Conservation (phyloP, 257 asterid genomes). For the Ajuga chamaepitys region DNA sequence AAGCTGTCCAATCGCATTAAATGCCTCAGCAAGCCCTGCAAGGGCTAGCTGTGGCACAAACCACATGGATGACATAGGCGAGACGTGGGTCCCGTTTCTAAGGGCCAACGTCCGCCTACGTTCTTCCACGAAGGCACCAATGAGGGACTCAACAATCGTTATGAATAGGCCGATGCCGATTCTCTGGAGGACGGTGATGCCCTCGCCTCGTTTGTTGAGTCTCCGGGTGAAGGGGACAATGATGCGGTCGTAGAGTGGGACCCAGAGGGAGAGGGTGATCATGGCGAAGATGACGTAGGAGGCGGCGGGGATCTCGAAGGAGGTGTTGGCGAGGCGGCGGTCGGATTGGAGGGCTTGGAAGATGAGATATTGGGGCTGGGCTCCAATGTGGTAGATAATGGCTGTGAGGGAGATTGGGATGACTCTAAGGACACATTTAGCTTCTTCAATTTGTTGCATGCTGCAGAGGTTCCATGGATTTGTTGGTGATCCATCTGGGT, state of each 20-base stretch:
- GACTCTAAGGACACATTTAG: constrained; percentile 49
- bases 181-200: constrained; percentile 62
- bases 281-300: constrained; percentile 53
- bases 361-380: constrained; percentile 51
- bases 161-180: constrained; percentile 55
- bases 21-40: constrained; percentile 60
- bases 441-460: constrained; percentile 62
- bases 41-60: constrained; percentile 57
- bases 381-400: constrained; percentile 46
- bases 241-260: constrained; percentile 56
- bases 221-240: constrained; percentile 33
- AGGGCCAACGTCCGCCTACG: constrained; percentile 32
- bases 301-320: constrained; percentile 64
- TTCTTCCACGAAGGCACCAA: constrained; percentile 46
- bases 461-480: constrained; percentile 60
- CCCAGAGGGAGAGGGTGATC: constrained; percentile 46
- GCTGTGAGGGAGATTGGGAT: constrained; percentile 57
- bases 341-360: constrained; percentile 71
- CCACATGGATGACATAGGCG: constrained; percentile 60
- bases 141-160: constrained; percentile 24
- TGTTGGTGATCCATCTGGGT: constrained; percentile 40
- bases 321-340: constrained; percentile 42
- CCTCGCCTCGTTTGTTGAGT: constrained; percentile 37
- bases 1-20: constrained; percentile 47
- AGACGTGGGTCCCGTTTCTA: constrained; percentile 14